Percentiles rank a stretch among this genome's conserved stretches.
These are phyloP conservation scores for Acacia confusa DNA, from an alignment of 306 rosid genomes.

Conservation along the genomic window DNA sequence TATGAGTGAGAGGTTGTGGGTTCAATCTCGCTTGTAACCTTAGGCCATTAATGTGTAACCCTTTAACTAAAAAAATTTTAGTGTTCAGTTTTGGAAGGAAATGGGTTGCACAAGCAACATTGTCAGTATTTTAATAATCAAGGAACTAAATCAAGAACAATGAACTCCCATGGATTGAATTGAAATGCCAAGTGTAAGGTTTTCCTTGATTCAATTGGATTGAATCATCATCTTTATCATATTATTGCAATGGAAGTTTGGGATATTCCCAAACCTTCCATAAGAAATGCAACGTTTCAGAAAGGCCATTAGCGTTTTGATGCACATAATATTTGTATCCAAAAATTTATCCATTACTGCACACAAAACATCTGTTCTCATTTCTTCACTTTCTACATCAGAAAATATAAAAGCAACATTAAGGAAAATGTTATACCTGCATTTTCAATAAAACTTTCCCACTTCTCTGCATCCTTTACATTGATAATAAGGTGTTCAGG, in stretches of 20 bases:
- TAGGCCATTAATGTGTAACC: too few species aligned
- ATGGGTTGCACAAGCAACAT: neutral
- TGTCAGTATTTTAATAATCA: neutral
- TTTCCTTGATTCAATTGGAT: neutral
- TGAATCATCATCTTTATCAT: neutral
- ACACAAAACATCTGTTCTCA: neutral
- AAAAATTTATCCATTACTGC: neutral
- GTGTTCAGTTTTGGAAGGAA: neutral
- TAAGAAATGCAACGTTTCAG: neutral
- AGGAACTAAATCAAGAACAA: neutral
- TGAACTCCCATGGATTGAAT: neutral
- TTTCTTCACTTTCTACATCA: neutral
- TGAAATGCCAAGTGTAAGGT: neutral
- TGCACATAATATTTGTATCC: neutral
- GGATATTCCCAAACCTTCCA: neutral
- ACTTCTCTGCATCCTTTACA: conserved; percentile 88
- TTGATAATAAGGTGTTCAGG: conserved; percentile 93
- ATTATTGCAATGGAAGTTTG: neutral
- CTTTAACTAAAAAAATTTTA: neutral
- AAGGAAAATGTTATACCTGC: conserved; percentile 58
- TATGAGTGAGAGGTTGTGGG: too few species aligned
- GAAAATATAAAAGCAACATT: neutral
- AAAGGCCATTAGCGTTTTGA: neutral
- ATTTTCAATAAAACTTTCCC: conserved; percentile 95
- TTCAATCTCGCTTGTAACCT: too few species aligned